Percentiles rank a stretch among this genome's conserved stretches.
phyloP scores from a whole-genome alignment of 2,329 filamentous ascomycete species.

The Colletotrichum lentis region DNA sequence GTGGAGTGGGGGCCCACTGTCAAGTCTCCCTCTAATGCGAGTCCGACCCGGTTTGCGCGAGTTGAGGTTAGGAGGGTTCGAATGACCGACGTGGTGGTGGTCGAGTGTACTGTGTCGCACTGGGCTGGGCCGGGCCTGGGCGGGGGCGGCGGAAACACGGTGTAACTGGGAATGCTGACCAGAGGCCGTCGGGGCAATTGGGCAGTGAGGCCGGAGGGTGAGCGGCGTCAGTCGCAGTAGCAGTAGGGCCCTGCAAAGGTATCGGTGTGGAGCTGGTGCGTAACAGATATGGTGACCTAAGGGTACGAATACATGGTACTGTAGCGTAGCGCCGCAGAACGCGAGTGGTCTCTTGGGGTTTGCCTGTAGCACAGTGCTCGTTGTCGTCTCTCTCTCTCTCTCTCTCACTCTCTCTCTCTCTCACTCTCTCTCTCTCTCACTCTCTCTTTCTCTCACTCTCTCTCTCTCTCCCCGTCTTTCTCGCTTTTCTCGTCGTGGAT shows the following conservation, averaged over 20 bases:
- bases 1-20: conserved; percentile 38
- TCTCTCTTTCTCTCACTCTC: too few species aligned
- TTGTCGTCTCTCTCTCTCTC: background rate
- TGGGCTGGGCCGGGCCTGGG: conserved; percentile 27
- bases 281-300: conserved; percentile 22
- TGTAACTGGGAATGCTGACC: conserved; percentile 30
- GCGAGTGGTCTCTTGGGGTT: conserved; percentile 17
- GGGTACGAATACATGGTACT: background rate
- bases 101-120: conserved; percentile 31
- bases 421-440: background rate
- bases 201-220: conserved; percentile 11
- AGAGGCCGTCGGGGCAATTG: conserved; percentile 33
- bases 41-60: conserved; percentile 27
- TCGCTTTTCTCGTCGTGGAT: too few species aligned
- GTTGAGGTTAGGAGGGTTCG: background rate
- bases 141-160: conserved; percentile 33
- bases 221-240: background rate
- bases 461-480: too few species aligned
- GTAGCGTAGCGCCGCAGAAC: conserved; percentile 25
- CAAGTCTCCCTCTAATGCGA: conserved; percentile 36
- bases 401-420: background rate
- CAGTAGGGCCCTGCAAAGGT: conserved; percentile 11
- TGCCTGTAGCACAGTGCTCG: conserved; percentile 1
- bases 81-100: background rate
- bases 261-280: conserved; percentile 19